These are phyloP conservation scores for Cryptosporidium parvum DNA, from an alignment of 169 alveolate genomes.

Conservation along the genomic window DNA sequence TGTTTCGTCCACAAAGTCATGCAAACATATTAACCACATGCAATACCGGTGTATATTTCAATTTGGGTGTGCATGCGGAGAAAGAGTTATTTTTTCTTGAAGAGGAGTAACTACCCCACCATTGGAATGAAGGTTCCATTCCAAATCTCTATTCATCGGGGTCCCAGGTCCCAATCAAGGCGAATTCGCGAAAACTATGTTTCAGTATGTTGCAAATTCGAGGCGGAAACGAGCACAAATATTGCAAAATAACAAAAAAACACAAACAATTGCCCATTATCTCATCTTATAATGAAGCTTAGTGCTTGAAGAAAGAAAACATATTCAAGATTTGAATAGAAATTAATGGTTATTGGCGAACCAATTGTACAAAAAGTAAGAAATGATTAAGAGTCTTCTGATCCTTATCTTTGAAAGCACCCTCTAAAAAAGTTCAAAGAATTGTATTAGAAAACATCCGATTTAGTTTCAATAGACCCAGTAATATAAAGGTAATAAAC, in stretches of 20 bases:
- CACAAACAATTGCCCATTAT: background rate
- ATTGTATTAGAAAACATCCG: background rate
- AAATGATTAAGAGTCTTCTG: conserved; percentile 1
- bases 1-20: background rate
- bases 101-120: background rate
- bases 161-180: background rate
- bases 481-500: background rate
- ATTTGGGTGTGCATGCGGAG: background rate
- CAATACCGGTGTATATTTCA: background rate
- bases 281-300: background rate
- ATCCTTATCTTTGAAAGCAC: background rate
- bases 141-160: too few relatives aligned
- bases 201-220: too few relatives aligned
- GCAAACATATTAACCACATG: background rate
- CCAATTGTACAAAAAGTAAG: background rate
- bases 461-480: conserved; percentile 5
- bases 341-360: conserved; percentile 6
- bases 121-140: background rate
- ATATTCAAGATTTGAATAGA: background rate
- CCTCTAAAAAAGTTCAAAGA: background rate
- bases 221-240: background rate
- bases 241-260: background rate
- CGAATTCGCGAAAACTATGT: background rate
- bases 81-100: too few relatives aligned
- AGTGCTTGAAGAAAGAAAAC: background rate